Percentiles rank a stretch among this genome's conserved stretches.
These are phyloP conservation scores for Aspergillus sp. DNA, from an alignment of 2,329 filamentous ascomycete species.

Conservation along the genomic window DNA sequence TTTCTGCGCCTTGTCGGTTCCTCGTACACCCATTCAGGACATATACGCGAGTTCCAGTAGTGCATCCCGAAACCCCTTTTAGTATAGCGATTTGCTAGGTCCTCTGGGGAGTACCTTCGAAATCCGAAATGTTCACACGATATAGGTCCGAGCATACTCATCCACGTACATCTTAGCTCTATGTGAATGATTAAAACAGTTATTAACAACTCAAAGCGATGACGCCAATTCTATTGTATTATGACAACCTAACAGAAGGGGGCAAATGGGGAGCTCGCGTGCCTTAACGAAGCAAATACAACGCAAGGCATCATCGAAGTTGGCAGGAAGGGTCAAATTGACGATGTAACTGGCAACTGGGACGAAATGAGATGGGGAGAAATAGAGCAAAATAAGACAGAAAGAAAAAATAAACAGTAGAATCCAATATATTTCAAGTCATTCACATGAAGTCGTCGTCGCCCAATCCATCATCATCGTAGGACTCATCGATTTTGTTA, in stretches of 20 bases:
- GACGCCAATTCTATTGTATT: background rate
- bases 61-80: background rate
- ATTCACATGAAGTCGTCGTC: constrained; percentile 52
- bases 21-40: background rate
- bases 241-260: background rate
- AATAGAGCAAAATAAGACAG: constrained; percentile 11
- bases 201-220: background rate
- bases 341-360: constrained; percentile 2
- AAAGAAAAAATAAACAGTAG: constrained; percentile 9
- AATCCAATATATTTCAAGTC: constrained; percentile 1
- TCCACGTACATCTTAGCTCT: background rate
- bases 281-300: constrained; percentile 7
- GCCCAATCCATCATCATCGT: constrained; percentile 83
- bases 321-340: constrained; percentile 1
- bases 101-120: too few species aligned
- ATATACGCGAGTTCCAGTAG: background rate
- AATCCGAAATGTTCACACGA: background rate
- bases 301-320: background rate
- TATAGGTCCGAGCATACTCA: too few species aligned
- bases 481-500: constrained; percentile 65
- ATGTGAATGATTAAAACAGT: background rate
- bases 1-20: constrained; percentile 1
- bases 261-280: background rate
- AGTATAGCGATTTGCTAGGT: too few species aligned
- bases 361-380: constrained; percentile 7